phyloP scores from a whole-genome alignment of 2,329 filamentous ascomycete species.

The Fusarium brachygibbosum region DNA sequence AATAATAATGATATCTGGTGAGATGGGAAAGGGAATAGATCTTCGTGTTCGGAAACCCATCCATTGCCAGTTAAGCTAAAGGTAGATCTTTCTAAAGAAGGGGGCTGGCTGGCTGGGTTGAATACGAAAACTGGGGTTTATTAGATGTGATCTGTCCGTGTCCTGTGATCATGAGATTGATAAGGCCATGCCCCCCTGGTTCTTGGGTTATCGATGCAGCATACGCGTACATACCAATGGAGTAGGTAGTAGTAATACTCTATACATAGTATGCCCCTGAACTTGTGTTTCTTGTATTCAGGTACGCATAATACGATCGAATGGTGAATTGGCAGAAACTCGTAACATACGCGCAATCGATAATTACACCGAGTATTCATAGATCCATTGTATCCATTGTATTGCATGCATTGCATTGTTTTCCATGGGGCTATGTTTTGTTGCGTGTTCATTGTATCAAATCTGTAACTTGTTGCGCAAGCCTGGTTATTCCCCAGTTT shows the following conservation, averaged over 20 bases:
- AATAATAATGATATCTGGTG: neutral
- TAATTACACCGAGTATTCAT: constrained; percentile 1
- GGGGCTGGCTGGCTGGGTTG: constrained; percentile 17
- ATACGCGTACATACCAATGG: constrained; percentile 28
- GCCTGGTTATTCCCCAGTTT: constrained; percentile 15
- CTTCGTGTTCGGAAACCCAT: constrained; percentile 25
- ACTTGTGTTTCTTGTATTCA: neutral
- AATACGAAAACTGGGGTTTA: constrained; percentile 25
- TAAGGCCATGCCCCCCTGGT: constrained; percentile 30
- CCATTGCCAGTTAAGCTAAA: constrained; percentile 24
- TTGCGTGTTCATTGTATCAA: constrained; percentile 33
- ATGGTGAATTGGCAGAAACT: constrained; percentile 15
- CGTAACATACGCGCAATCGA: constrained; percentile 33
- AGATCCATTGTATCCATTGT: constrained; percentile 1
- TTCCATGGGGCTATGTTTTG: constrained; percentile 23
- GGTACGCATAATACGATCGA: constrained; percentile 15
- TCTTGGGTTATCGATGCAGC: constrained; percentile 21
- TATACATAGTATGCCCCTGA: constrained; percentile 4
- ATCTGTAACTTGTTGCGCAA: constrained; percentile 33
- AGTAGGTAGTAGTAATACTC: neutral
- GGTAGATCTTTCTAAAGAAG: constrained; percentile 27
- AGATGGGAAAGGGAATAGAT: constrained; percentile 6
- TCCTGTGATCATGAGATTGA: constrained; percentile 49
- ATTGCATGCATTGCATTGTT: neutral
- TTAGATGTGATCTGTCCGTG: constrained; percentile 44